These are phyloP conservation scores for Vigna hirtella DNA, from an alignment of 306 rosid species.

Conservation along the genomic window DNA sequence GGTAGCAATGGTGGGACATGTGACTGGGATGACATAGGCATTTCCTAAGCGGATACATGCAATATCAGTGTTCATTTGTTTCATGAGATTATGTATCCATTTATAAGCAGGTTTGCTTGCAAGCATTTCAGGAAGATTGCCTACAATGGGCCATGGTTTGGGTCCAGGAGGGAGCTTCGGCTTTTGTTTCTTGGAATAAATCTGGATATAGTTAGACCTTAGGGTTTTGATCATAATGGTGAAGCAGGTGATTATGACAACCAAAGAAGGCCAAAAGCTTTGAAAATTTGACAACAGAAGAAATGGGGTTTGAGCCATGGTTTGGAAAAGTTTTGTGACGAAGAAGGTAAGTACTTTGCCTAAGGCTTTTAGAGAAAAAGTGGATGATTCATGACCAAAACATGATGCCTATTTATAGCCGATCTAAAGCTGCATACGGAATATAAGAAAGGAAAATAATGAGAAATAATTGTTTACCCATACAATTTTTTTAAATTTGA, in stretches of 20 bases:
- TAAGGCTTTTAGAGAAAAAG: neutral
- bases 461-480: too few relatives aligned
- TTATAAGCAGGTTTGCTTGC: conserved; percentile 26
- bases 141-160: too few relatives aligned
- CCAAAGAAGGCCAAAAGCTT: neutral
- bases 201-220: neutral
- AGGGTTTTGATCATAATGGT: conserved; percentile 3
- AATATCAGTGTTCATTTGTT: conserved; percentile 48
- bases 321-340: neutral
- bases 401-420: neutral
- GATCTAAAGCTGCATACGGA: neutral
- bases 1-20: conserved; percentile 24
- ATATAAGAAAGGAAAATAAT: too few relatives aligned
- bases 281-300: neutral
- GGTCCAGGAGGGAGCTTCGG: too few relatives aligned
- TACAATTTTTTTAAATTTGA: too few relatives aligned
- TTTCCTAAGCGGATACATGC: conserved; percentile 57
- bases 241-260: neutral
- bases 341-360: neutral
- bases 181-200: neutral
- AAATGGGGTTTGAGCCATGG: neutral
- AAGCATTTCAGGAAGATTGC: too few relatives aligned
- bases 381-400: neutral
- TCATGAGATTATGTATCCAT: conserved; percentile 55
- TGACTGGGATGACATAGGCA: conserved; percentile 50